Conservation (phyloP, 352 stramenopile genomes). For the Phytophthora podocarpi region DNA sequence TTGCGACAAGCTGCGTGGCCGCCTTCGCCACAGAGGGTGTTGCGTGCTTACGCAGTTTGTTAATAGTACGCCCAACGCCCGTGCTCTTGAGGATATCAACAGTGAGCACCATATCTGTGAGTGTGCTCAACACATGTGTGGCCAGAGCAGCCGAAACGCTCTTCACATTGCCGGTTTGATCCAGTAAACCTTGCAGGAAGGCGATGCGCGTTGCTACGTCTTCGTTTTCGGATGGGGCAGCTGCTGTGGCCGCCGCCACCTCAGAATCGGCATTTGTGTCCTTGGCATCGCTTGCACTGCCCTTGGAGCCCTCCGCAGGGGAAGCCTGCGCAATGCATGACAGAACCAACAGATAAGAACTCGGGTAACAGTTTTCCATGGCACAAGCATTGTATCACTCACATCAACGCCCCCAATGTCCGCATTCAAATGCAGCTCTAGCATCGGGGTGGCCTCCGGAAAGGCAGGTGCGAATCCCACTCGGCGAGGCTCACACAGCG, state of each 20-base stretch:
- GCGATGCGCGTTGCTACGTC: constrained; percentile 68
- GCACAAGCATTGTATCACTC: not conserved
- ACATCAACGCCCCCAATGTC: constrained; percentile 41
- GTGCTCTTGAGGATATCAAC: constrained; percentile 88
- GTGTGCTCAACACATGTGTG: constrained; percentile 70
- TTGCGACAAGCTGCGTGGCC: constrained; percentile 73
- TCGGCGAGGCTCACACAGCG: constrained; percentile 48
- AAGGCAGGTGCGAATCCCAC: constrained; percentile 73
- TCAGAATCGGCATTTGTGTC: constrained; percentile 16
- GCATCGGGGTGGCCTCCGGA: constrained; percentile 46
- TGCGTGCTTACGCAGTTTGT: constrained; percentile 86
- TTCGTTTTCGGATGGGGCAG: constrained; percentile 33
- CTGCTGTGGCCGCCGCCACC: constrained; percentile 27
- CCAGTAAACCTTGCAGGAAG: constrained; percentile 76
- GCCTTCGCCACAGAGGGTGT: constrained; percentile 63
- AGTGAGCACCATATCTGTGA: constrained; percentile 70
- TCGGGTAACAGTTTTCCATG: not conserved
- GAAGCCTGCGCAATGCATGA: constrained; percentile 11
- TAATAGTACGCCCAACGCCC: constrained; percentile 81
- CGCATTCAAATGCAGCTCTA: constrained; percentile 70
- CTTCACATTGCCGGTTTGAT: constrained; percentile 81
- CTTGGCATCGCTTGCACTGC: not conserved
- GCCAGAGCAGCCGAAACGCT: constrained; percentile 68
- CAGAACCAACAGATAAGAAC: constrained; percentile 11
- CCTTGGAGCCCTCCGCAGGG: not conserved